Percentiles rank a stretch among this genome's conserved stretches.
These are phyloP conservation scores for Crithidia expoeki DNA, from an alignment of 208 protist genomes.

Conservation along the genomic window DNA sequence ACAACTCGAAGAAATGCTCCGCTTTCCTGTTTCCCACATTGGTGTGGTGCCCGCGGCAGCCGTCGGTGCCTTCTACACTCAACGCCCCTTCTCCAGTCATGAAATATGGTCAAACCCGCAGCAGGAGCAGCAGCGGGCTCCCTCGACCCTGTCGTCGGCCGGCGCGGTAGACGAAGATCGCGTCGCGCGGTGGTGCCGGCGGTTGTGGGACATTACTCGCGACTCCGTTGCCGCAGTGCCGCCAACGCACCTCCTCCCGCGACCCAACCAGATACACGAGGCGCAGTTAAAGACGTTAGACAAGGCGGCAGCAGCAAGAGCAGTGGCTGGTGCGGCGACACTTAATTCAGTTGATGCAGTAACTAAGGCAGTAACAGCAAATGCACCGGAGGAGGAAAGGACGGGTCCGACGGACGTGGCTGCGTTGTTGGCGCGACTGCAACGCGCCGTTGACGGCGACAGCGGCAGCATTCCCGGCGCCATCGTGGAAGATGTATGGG, in stretches of 20 bases:
- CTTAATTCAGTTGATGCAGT: not conserved
- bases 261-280: slow-evolving; percentile 18
- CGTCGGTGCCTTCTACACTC: not conserved
- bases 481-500: slow-evolving; percentile 73
- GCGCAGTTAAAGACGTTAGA: slow-evolving; percentile 13
- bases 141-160: not conserved
- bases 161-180: slow-evolving; percentile 52
- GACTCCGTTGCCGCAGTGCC: slow-evolving; percentile 7
- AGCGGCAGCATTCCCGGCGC: slow-evolving; percentile 48
- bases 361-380: not conserved
- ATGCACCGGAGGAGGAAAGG: slow-evolving; percentile 1
- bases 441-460: slow-evolving; percentile 45
- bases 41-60: not conserved
- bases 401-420: slow-evolving; percentile 24
- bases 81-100: not conserved
- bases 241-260: slow-evolving; percentile 7
- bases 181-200: slow-evolving; percentile 68
- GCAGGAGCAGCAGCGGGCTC: not conserved
- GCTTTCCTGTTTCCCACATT: not conserved
- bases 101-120: not conserved
- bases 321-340: not conserved
- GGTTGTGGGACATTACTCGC: slow-evolving; percentile 62
- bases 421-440: slow-evolving; percentile 31
- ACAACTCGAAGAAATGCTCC: not conserved
- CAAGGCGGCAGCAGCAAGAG: not conserved